These are phyloP conservation scores for Sedum album DNA, from an alignment of 164 flowering plant species.

Conservation along the genomic window DNA sequence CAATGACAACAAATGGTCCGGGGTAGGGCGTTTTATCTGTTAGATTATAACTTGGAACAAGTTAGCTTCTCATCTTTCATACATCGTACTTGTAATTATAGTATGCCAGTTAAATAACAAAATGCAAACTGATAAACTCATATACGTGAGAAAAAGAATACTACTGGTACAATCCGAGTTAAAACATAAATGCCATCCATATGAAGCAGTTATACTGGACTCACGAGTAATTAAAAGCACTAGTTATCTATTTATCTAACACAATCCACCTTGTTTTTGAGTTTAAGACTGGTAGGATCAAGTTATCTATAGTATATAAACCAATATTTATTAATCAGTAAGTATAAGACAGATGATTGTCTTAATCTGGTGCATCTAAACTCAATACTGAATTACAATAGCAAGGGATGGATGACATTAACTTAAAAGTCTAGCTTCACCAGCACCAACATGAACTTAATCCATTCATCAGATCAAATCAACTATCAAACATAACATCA, in stretches of 20 bases:
- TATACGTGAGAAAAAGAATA: background rate
- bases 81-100: background rate
- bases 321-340: background rate
- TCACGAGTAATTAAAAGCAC: background rate
- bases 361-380: background rate
- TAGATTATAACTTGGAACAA: slow-evolving; percentile 11
- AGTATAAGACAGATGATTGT: too few species aligned
- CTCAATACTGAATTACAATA: background rate
- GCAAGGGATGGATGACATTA: background rate
- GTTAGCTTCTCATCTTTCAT: background rate
- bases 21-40: slow-evolving; percentile 72
- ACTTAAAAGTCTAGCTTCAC: too few species aligned
- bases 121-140: background rate
- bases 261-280: too few species aligned
- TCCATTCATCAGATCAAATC: background rate
- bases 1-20: slow-evolving; percentile 82
- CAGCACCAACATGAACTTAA: too few species aligned
- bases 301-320: slow-evolving; percentile 68
- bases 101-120: background rate
- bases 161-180: too few species aligned
- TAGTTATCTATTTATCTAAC: too few species aligned
- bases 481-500: background rate
- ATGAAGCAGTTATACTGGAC: background rate
- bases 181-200: background rate
- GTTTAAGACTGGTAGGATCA: slow-evolving; percentile 1